Evolutionary conservation across 2,329 filamentous ascomycete genomes (phyloP).

Genomic region (Paramyrothecium roridum): DNA sequence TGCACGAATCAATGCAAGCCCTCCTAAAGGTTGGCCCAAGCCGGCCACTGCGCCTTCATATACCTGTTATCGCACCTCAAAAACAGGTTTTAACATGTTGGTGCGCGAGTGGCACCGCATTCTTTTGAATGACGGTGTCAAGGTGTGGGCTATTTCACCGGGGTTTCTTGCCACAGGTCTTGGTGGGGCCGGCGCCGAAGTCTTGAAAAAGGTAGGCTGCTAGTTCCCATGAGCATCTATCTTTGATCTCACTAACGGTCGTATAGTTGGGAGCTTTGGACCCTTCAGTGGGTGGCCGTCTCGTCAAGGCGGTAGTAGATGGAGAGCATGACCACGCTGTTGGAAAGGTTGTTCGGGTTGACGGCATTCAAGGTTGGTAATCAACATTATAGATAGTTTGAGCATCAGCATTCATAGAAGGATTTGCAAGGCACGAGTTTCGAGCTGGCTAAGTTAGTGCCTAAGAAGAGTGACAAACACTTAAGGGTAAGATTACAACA

Average conservation of each 20-base stretch:
- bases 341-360: constrained; percentile 8
- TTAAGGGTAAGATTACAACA: too few relatives aligned
- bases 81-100: constrained; percentile 8
- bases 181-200: background rate
- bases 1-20: constrained; percentile 14
- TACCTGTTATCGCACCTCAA: constrained; percentile 2
- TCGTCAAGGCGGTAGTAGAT: constrained; percentile 8
- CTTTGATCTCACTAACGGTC: background rate
- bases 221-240: too few relatives aligned
- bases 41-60: constrained; percentile 15
- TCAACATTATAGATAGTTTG: too few relatives aligned
- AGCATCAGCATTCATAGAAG: too few relatives aligned
- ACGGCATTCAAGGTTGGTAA: too few relatives aligned
- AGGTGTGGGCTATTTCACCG: constrained; percentile 6
- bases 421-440: too few relatives aligned
- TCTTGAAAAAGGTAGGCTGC: too few relatives aligned
- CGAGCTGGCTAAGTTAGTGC: too few relatives aligned
- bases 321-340: constrained; percentile 6
- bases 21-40: constrained; percentile 44
- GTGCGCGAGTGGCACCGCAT: constrained; percentile 6
- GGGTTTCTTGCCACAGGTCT: constrained; percentile 6
- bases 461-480: too few relatives aligned
- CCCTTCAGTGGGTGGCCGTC: constrained; percentile 5
- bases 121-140: constrained; percentile 4
- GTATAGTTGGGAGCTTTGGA: constrained; percentile 6